phyloP scores from a whole-genome alignment of 2,329 filamentous ascomycete species.

The Arthrobotrys entomopaga region DNA sequence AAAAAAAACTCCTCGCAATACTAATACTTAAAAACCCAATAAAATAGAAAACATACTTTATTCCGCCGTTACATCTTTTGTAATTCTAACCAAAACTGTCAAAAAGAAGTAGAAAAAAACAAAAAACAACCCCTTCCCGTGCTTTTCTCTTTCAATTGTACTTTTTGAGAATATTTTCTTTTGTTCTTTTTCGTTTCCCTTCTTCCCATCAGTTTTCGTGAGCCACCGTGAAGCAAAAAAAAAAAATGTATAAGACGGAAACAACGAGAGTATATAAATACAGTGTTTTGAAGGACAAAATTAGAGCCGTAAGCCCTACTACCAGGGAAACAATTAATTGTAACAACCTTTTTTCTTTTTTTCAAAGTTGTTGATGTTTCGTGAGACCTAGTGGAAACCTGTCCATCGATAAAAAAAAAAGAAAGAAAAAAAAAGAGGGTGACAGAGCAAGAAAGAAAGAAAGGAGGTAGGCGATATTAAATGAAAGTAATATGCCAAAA shows the following conservation, averaged over 20 bases:
- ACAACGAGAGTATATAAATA: conserved; percentile 53
- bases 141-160: conserved; percentile 40
- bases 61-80: conserved; percentile 45
- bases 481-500: conserved; percentile 56
- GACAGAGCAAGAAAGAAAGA: conserved; percentile 41
- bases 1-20: conserved; percentile 40
- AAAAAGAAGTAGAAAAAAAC: conserved; percentile 9
- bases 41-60: conserved; percentile 42
- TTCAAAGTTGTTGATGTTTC: conserved; percentile 7
- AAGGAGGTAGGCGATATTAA: conserved; percentile 56
- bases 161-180: conserved; percentile 27
- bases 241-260: conserved; percentile 25
- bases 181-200: conserved; percentile 6
- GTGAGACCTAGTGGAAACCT: conserved; percentile 48
- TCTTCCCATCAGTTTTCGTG: conserved; percentile 21
- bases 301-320: conserved; percentile 22
- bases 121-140: conserved; percentile 25
- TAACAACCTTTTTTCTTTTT: conserved; percentile 3
- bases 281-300: conserved; percentile 24
- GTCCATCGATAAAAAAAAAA: conserved; percentile 42
- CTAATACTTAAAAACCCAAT: conserved; percentile 26
- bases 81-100: conserved; percentile 9
- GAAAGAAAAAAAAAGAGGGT: conserved; percentile 11
- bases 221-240: conserved; percentile 8
- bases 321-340: conserved; percentile 39